These are phyloP conservation scores for Naganishia randhawae DNA, from an alignment of 768 basidiomycete genomes.

Conservation along the genomic window DNA sequence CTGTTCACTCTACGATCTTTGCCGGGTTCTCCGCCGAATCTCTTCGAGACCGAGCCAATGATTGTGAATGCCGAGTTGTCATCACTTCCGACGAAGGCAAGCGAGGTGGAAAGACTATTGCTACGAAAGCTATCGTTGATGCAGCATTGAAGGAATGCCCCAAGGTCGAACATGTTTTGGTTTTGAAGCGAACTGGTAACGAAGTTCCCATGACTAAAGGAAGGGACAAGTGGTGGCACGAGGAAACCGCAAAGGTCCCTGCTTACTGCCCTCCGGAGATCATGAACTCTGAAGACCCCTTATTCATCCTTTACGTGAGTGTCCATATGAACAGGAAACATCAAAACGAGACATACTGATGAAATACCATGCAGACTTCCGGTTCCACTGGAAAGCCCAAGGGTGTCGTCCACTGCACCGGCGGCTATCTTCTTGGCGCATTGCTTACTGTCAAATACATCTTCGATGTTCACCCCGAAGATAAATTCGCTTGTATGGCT, in stretches of 20 bases:
- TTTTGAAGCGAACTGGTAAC: conserved; percentile 80
- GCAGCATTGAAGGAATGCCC: conserved; percentile 81
- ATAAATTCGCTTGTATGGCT: conserved; percentile 96
- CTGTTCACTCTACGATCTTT: conserved; percentile 94
- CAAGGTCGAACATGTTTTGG: conserved; percentile 80
- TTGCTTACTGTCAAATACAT: conserved; percentile 93
- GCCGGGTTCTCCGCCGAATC: conserved; percentile 95
- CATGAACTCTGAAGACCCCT: conserved; percentile 88
- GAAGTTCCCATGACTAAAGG: conserved; percentile 75
- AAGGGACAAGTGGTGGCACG: conserved; percentile 94
- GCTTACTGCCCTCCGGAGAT: conserved; percentile 82
- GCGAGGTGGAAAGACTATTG: conserved; percentile 90
- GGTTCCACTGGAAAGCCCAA: conserved; percentile 95
- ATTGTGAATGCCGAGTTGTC: conserved; percentile 83
- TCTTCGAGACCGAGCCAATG: conserved; percentile 82
- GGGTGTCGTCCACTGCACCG: conserved; percentile 70
- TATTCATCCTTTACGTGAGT: conserved; percentile 97
- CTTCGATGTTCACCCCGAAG: conserved; percentile 94
- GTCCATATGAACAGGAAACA: not conserved
- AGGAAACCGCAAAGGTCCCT: conserved; percentile 77
- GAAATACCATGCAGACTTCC: conserved; percentile 62
- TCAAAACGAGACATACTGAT: conserved; percentile 22
- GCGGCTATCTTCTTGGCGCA: conserved; percentile 79
- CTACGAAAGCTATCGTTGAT: conserved; percentile 68
- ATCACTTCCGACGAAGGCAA: conserved; percentile 93